These are phyloP conservation scores for Saccharomycopsis hybrid DNA, from an alignment of 1,139 yeast genomes.

Conservation along the genomic window DNA sequence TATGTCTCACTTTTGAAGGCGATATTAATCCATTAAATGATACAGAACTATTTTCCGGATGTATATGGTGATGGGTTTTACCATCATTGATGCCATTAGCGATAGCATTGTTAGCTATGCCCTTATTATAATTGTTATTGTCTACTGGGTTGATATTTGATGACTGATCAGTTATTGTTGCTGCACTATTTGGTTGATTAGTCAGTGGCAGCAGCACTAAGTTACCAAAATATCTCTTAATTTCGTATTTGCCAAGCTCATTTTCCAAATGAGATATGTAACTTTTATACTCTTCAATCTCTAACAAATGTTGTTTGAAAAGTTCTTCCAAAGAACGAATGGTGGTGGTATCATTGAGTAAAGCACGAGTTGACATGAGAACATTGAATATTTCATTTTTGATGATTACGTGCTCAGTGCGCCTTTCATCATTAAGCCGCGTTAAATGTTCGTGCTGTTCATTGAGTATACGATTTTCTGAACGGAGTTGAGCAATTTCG, in stretches of 20 bases:
- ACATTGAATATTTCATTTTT: slow-evolving; percentile 52
- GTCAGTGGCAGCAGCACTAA: too few species aligned
- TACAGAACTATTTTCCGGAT: too few species aligned
- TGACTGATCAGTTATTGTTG: too few species aligned
- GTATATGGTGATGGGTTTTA: slow-evolving; percentile 5
- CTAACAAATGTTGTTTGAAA: slow-evolving; percentile 29
- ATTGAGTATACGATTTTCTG: slow-evolving; percentile 54
- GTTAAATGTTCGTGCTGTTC: slow-evolving; percentile 67
- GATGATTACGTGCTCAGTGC: slow-evolving; percentile 47
- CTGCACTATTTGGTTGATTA: background rate
- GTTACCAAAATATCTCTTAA: slow-evolving; percentile 18
- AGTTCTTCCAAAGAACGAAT: slow-evolving; percentile 28
- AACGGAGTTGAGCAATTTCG: slow-evolving; percentile 42
- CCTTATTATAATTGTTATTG: slow-evolving; percentile 2
- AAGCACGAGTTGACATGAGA: slow-evolving; percentile 29
- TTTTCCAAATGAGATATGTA: slow-evolving; percentile 59
- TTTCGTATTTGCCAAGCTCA: slow-evolving; percentile 39
- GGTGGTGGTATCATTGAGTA: slow-evolving; percentile 22
- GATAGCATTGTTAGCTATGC: too few species aligned
- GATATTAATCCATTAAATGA: slow-evolving; percentile 7
- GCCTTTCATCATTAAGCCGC: slow-evolving; percentile 52
- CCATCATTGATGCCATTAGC: background rate
- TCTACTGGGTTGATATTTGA: too few species aligned
- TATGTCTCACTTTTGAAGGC: slow-evolving; percentile 12
- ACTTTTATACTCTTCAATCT: slow-evolving; percentile 56